Evolutionary conservation across 345 rosid genomes (phyloP).

Genomic region (Aquilaria sinensis): DNA sequence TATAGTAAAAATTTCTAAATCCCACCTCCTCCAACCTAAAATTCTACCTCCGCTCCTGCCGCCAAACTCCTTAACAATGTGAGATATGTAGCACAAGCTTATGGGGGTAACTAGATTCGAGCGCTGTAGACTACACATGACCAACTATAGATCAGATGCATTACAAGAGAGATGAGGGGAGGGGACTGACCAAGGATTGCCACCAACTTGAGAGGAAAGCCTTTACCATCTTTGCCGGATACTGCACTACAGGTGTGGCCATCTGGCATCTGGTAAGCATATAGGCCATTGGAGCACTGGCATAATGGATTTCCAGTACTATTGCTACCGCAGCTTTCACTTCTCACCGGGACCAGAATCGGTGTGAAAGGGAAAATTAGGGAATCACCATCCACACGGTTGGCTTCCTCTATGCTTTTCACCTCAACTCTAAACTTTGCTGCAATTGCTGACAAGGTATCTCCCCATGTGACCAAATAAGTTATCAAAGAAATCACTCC

Average conservation of each 20-base stretch:
- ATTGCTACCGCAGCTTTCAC: slow-evolving; percentile 11
- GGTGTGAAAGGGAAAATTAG: slow-evolving; percentile 11
- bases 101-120: too few species aligned
- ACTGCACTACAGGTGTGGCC: not conserved
- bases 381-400: not conserved
- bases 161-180: not conserved
- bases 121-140: too few species aligned
- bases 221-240: not conserved
- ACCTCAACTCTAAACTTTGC: slow-evolving; percentile 3
- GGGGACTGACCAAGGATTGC: slow-evolving; percentile 3
- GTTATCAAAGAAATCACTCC: slow-evolving; percentile 14
- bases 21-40: too few species aligned
- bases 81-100: too few species aligned
- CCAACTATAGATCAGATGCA: not conserved
- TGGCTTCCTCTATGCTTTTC: slow-evolving; percentile 14
- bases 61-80: too few species aligned
- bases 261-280: slow-evolving; percentile 5
- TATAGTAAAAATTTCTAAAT: too few species aligned
- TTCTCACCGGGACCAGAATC: slow-evolving; percentile 22
- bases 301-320: slow-evolving; percentile 14
- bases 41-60: too few species aligned
- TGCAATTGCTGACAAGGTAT: not conserved
- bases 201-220: slow-evolving; percentile 14
- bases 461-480: slow-evolving; percentile 18
- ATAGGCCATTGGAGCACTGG: slow-evolving; percentile 12